Conservation (phyloP, 1,284 basidiomycete genomes). For the Trichosporon inkin region DNA sequence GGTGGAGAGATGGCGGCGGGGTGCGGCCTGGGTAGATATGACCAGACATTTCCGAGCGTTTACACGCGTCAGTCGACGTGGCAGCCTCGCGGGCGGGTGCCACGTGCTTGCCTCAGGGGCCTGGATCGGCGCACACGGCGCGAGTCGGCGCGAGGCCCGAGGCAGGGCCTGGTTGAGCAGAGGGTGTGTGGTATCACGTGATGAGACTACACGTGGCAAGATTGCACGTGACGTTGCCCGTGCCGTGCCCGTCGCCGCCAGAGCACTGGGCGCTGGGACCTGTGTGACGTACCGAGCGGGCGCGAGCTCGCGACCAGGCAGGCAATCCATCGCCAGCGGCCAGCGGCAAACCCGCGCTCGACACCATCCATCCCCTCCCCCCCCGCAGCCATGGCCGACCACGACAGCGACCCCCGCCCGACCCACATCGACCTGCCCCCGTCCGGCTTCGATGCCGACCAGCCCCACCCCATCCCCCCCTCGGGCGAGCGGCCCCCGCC, state of each 20-base stretch:
- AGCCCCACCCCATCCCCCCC: slow-evolving; percentile 19
- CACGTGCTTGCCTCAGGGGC: not conserved
- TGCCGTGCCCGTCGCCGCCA: too few species aligned
- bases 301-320: too few species aligned
- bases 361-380: not conserved
- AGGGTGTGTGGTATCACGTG: too few species aligned
- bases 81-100: too few species aligned
- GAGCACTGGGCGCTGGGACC: too few species aligned
- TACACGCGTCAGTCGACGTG: slow-evolving; percentile 17
- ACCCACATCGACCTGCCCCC: slow-evolving; percentile 1
- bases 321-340: too few species aligned
- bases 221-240: too few species aligned
- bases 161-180: too few species aligned
- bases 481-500: slow-evolving; percentile 36
- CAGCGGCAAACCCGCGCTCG: not conserved
- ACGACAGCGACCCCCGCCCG: slow-evolving; percentile 1
- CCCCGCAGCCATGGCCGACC: slow-evolving; percentile 14
- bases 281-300: too few species aligned
- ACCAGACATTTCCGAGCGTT: not conserved
- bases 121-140: not conserved
- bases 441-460: slow-evolving; percentile 15
- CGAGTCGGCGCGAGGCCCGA: not conserved
- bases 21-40: not conserved
- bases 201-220: too few species aligned
- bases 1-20: not conserved